These are phyloP conservation scores for Chrysoporthe austroafricana DNA, from an alignment of 2,329 filamentous ascomycete species.

Conservation along the genomic window DNA sequence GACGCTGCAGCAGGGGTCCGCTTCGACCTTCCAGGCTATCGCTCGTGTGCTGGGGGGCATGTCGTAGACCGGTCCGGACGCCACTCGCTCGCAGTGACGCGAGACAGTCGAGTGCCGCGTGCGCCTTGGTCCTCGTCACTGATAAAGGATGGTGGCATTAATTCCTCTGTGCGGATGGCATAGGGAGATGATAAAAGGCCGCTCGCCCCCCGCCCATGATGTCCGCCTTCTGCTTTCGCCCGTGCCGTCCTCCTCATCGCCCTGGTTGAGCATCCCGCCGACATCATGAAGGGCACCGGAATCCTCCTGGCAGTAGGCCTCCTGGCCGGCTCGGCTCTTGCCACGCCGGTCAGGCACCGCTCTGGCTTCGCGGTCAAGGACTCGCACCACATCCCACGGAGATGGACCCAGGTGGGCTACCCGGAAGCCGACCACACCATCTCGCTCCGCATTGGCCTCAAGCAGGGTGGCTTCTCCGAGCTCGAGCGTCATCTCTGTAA, in stretches of 20 bases:
- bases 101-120: not conserved
- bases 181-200: not conserved
- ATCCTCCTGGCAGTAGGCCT: conserved; percentile 21
- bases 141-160: conserved; percentile 5
- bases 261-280: not conserved
- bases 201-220: not conserved
- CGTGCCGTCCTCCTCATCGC: not conserved
- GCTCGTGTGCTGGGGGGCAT: not conserved
- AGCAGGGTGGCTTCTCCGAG: conserved; percentile 58
- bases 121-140: not conserved
- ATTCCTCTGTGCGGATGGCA: not conserved
- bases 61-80: not conserved
- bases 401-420: conserved; percentile 52
- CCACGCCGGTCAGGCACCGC: conserved; percentile 25
- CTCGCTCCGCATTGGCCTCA: conserved; percentile 61
- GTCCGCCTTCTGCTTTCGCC: no score
- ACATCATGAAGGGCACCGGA: conserved; percentile 21
- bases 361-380: conserved; percentile 52
- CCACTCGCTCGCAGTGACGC: not conserved
- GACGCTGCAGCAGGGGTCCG: not conserved
- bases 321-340: conserved; percentile 13
- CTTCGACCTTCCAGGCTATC: not conserved
- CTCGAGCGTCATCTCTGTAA: conserved; percentile 55
- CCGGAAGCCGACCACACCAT: conserved; percentile 54
- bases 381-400: conserved; percentile 52